A percentile compares a stretch with the other conserved stretches of the same genome.
phyloP scores from a whole-genome alignment of 768 basidiomycete genomes.

The Dioszegia hungarica region DNA sequence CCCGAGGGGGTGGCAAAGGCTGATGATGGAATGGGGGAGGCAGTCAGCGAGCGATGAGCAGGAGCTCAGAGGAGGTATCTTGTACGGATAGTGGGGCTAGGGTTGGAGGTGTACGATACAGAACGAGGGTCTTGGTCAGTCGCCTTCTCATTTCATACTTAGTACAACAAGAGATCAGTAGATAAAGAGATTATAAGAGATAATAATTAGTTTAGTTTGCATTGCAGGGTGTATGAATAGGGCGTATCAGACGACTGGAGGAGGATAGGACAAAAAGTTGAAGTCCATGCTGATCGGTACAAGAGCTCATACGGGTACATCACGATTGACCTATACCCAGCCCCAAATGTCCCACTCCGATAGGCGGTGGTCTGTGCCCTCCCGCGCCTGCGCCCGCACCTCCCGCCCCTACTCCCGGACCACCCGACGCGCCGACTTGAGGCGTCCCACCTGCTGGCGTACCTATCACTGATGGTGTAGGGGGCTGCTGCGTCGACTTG shows the following conservation, averaged over 20 bases:
- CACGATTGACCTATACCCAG: neutral
- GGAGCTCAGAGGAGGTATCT: too few relatives aligned
- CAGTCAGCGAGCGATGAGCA: too few relatives aligned
- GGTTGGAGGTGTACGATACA: too few relatives aligned
- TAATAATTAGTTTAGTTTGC: neutral
- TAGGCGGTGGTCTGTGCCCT: conserved; percentile 6
- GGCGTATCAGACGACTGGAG: too few relatives aligned
- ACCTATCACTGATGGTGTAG: neutral
- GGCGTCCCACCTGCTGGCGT: neutral
- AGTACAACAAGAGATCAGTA: neutral
- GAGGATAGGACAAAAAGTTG: too few relatives aligned
- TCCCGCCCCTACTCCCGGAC: neutral
- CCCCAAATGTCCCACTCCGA: neutral
- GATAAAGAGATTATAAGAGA: neutral
- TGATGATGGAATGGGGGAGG: too few relatives aligned
- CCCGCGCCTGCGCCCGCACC: neutral
- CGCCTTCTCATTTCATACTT: too few relatives aligned
- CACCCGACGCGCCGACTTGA: neutral
- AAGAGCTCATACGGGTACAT: too few relatives aligned
- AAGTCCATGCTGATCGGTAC: too few relatives aligned
- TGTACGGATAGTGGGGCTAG: too few relatives aligned
- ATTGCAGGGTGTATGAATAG: neutral
- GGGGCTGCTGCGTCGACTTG: conserved; percentile 17
- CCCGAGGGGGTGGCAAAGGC: neutral
- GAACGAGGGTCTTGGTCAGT: too few relatives aligned